phyloP scores from a whole-genome alignment of 257 asterid species.

The Coffea eugenioides region DNA sequence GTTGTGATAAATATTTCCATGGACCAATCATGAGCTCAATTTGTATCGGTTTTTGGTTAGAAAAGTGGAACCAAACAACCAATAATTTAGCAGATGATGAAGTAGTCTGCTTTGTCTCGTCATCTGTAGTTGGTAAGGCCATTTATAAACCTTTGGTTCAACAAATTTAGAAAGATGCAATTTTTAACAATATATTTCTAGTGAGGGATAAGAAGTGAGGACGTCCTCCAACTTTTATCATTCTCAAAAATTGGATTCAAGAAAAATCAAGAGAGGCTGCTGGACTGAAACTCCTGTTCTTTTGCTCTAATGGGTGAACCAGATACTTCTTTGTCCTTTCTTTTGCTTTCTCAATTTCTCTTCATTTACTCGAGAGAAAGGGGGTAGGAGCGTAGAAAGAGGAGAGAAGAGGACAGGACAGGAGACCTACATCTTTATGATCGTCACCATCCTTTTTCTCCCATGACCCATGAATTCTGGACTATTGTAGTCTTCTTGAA shows the following conservation, averaged over 20 bases:
- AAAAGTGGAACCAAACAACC: constrained; percentile 1
- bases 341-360: neutral
- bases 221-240: neutral
- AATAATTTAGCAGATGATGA: neutral
- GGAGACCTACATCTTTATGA: constrained; percentile 4
- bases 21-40: neutral
- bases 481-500: neutral
- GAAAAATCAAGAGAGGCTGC: neutral
- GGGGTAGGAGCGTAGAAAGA: neutral
- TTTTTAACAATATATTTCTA: neutral
- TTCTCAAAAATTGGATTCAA: neutral
- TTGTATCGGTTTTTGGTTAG: neutral
- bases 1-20: neutral
- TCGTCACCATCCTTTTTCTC: neutral
- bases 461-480: neutral
- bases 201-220: neutral
- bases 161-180: neutral
- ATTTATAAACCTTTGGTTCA: neutral
- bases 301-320: neutral
- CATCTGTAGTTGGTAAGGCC: neutral
- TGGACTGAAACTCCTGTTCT: neutral
- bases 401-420: neutral
- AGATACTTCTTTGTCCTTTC: neutral
- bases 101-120: neutral
- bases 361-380: neutral